Conservation (phyloP, 176 grass and related monocot genomes). For the Bolboschoenus planiculmis region DNA sequence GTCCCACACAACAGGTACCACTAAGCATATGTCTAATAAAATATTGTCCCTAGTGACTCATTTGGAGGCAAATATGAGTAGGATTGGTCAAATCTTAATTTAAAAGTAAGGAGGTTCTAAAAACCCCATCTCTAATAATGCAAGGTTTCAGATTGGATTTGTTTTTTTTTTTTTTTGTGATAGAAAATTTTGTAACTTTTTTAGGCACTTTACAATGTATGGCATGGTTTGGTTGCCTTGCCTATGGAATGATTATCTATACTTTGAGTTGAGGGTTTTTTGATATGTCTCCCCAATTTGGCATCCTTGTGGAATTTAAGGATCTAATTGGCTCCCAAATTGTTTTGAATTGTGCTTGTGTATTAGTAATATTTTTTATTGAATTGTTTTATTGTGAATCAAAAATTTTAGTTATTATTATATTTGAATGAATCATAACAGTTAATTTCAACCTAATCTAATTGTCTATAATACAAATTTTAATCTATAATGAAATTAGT, state of each 20-base stretch:
- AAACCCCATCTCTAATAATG: neutral
- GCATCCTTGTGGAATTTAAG: neutral
- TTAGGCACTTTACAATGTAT: neutral
- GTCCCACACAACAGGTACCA: constrained; percentile 2
- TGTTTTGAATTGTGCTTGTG: neutral
- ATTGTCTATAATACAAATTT: no score
- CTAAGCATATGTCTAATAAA: constrained; percentile 1
- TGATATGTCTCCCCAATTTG: neutral
- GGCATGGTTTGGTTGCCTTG: neutral
- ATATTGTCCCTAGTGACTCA: constrained; percentile 25
- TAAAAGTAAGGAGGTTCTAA: neutral
- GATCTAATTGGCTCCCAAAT: neutral
- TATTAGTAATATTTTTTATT: neutral
- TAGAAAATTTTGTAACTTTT: constrained; percentile 6
- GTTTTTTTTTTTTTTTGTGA: no score
- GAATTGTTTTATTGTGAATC: no score
- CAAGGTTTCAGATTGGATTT: constrained; percentile 11
- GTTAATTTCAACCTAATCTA: no score
- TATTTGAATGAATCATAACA: no score
- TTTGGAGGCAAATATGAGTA: constrained; percentile 1
- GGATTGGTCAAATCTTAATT: constrained; percentile 19
- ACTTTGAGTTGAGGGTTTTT: neutral
- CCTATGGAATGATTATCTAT: neutral
- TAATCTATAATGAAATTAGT: no score
- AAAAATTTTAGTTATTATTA: no score